Conservation (phyloP, 345 rosid genomes). For the Boechera divaricarpa region DNA sequence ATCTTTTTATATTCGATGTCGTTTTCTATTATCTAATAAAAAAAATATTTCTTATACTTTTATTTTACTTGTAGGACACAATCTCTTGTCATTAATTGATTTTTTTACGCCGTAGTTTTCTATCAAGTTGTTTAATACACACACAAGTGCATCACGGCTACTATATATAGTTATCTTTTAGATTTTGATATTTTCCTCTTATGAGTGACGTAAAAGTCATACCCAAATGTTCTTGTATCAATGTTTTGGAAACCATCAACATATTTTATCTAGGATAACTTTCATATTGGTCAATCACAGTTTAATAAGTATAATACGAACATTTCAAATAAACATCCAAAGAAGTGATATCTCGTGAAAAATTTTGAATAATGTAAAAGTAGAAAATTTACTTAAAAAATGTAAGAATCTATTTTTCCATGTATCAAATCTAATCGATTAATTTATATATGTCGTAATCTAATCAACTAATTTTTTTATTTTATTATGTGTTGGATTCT, state of each 20-base stretch:
- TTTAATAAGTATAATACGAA: not conserved
- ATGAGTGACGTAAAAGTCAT: slow-evolving; percentile 12
- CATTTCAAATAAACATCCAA: not conserved
- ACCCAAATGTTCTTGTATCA: not conserved
- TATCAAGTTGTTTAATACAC: slow-evolving; percentile 21
- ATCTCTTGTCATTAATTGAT: slow-evolving; percentile 2
- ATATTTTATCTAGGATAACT: not conserved
- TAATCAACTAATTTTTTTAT: not conserved
- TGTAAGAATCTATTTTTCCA: not conserved
- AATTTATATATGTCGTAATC: no score
- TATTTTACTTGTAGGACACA: slow-evolving; percentile 31
- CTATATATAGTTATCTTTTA: slow-evolving; percentile 3
- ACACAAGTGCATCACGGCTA: slow-evolving; percentile 32
- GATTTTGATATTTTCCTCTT: slow-evolving; percentile 8
- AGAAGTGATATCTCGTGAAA: not conserved
- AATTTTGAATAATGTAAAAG: not conserved
- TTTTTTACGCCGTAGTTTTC: slow-evolving; percentile 17
- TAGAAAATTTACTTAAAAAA: no score
- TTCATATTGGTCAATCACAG: not conserved
- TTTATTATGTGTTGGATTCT: not conserved
- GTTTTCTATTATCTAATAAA: slow-evolving; percentile 29
- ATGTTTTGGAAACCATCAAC: not conserved
- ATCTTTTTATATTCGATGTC: slow-evolving; percentile 1
- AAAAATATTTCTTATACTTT: slow-evolving; percentile 10
- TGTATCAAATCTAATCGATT: not conserved